These are phyloP conservation scores for Bipolaris gigantea DNA, from an alignment of 2,329 filamentous ascomycete species.

Conservation along the genomic window DNA sequence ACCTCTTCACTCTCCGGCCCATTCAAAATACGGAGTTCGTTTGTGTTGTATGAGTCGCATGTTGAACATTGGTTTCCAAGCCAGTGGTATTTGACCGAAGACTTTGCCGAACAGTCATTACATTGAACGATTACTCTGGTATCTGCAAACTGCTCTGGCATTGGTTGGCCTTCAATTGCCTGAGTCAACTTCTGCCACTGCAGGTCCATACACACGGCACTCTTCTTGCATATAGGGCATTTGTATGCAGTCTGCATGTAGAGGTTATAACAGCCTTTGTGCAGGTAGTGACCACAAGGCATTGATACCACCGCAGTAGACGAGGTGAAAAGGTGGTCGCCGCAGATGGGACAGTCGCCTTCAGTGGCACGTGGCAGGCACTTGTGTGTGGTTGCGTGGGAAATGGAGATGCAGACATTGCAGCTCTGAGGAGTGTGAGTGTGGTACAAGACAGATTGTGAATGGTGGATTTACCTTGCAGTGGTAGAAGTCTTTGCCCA, in stretches of 20 bases:
- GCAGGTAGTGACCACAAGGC: slow-evolving; percentile 94
- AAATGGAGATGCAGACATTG: slow-evolving; percentile 90
- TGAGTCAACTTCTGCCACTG: slow-evolving; percentile 90
- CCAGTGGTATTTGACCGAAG: slow-evolving; percentile 89
- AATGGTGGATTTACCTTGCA: slow-evolving; percentile 74
- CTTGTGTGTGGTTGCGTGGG: slow-evolving; percentile 80
- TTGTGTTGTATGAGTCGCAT: slow-evolving; percentile 59
- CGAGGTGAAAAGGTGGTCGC: slow-evolving; percentile 94
- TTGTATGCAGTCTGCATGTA: slow-evolving; percentile 91
- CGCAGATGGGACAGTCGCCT: slow-evolving; percentile 94
- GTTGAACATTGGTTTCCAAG: slow-evolving; percentile 82
- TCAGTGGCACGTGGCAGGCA: slow-evolving; percentile 81
- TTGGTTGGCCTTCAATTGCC: slow-evolving; percentile 84
- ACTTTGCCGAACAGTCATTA: slow-evolving; percentile 91
- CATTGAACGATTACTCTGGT: slow-evolving; percentile 84
- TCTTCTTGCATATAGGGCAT: slow-evolving; percentile 95
- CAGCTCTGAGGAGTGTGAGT: slow-evolving; percentile 56
- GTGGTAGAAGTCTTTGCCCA: slow-evolving; percentile 97
- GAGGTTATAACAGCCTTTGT: slow-evolving; percentile 83
- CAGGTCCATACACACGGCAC: slow-evolving; percentile 94
- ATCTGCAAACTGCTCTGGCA: slow-evolving; percentile 80
- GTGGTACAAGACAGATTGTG: too few species aligned
- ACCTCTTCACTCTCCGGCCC: slow-evolving; percentile 42
- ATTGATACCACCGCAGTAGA: slow-evolving; percentile 88
- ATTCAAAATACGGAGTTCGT: slow-evolving; percentile 51